Evolutionary conservation across 2,329 filamentous ascomycete genomes (phyloP).

Genomic region (Raffaelea ambrosiae): DNA sequence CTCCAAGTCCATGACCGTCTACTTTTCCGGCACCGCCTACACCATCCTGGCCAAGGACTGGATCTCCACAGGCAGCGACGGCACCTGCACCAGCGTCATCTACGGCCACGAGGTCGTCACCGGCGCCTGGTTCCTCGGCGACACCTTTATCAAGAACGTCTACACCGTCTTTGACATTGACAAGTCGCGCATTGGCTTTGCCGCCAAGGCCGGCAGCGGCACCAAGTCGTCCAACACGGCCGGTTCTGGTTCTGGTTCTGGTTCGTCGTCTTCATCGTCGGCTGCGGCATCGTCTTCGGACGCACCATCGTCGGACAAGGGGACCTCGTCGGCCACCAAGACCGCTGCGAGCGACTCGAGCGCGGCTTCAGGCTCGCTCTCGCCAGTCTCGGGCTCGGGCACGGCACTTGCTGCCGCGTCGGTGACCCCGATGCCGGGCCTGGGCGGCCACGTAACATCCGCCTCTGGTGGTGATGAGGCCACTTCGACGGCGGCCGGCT

Average conservation of each 20-base stretch:
- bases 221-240: not conserved
- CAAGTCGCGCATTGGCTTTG: conserved; percentile 49
- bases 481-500: conserved; percentile 16
- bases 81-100: conserved; percentile 61
- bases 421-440: conserved; percentile 17
- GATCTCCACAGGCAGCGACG: conserved; percentile 35
- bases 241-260: not conserved
- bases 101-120: conserved; percentile 62
- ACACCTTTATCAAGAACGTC: conserved; percentile 83
- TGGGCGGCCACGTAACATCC: conserved; percentile 28
- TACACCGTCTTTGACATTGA: conserved; percentile 80
- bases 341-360: too few relatives aligned
- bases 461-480: too few relatives aligned
- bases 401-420: conserved; percentile 3
- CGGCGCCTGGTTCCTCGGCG: conserved; percentile 70
- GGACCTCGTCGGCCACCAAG: too few relatives aligned
- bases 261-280: conserved; percentile 10
- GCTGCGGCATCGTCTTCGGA: conserved; percentile 4
- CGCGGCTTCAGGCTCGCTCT: not conserved
- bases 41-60: conserved; percentile 64
- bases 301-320: too few relatives aligned
- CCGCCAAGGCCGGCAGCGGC: not conserved
- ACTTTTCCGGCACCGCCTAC: conserved; percentile 61
- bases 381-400: too few relatives aligned
- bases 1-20: conserved; percentile 49